Conservation (phyloP, 108 stramenopile species). For the Cyclotella cryptica region DNA sequence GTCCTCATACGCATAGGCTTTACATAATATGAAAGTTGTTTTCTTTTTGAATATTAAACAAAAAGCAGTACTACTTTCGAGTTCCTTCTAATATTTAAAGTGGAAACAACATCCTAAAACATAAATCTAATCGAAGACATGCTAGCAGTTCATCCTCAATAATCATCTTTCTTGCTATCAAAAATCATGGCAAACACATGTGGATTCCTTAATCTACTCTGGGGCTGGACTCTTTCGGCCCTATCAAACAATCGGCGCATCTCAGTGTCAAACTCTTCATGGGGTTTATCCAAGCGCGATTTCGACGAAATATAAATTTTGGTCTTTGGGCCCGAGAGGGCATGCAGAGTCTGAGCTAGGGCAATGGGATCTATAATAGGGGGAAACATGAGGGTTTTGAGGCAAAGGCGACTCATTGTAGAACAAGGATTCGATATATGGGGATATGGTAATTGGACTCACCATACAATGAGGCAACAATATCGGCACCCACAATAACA, state of each 20-base stretch:
- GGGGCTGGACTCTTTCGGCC: slow-evolving; percentile 38
- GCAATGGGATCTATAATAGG: slow-evolving; percentile 45
- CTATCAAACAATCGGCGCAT: slow-evolving; percentile 59
- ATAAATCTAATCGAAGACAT: no score
- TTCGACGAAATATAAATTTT: slow-evolving; percentile 69
- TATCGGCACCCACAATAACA: slow-evolving; percentile 81
- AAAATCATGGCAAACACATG: slow-evolving; percentile 65
- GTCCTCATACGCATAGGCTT: no score
- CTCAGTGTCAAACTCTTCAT: slow-evolving; percentile 62
- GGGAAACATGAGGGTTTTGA: no score
- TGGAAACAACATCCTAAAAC: no score
- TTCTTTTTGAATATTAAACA: no score
- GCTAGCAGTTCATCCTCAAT: background rate
- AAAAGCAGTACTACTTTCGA: no score
- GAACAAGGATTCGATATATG: no score
- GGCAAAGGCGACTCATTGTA: no score
- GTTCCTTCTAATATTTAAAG: no score
- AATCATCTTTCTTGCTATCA: slow-evolving; percentile 26
- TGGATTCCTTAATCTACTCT: slow-evolving; percentile 69
- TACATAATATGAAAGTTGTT: no score
- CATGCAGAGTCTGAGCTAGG: slow-evolving; percentile 73
- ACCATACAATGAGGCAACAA: slow-evolving; percentile 79
- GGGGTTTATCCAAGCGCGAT: slow-evolving; percentile 61
- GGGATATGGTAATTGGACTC: no score
- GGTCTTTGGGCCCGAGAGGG: slow-evolving; percentile 56